phyloP scores from a whole-genome alignment of 2,329 filamentous ascomycete species.

The Aureobasidium uvarum region DNA sequence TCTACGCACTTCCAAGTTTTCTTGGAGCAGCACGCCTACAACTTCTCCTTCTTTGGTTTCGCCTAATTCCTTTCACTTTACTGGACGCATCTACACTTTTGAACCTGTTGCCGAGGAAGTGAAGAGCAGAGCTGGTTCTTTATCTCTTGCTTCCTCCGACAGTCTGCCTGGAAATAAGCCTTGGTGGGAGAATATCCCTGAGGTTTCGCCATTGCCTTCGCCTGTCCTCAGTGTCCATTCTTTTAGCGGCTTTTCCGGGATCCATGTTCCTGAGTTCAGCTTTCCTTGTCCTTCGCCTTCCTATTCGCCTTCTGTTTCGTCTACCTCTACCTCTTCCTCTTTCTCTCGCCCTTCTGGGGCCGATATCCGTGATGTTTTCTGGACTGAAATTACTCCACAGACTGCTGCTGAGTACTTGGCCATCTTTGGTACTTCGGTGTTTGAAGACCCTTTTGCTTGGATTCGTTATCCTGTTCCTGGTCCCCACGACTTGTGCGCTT shows the following conservation, averaged over 20 bases:
- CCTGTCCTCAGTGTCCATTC: not conserved
- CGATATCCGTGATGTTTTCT: not conserved
- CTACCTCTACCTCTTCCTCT: too few species aligned
- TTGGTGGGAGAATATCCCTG: conserved; percentile 4
- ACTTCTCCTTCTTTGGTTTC: not conserved
- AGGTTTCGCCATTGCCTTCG: not conserved
- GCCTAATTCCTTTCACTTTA: not conserved
- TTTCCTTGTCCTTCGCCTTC: not conserved
- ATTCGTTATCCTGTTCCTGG: not conserved
- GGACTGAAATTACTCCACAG: not conserved
- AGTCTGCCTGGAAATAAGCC: not conserved
- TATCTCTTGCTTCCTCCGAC: not conserved
- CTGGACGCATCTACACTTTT: not conserved
- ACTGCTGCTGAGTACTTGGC: not conserved
- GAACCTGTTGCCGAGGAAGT: not conserved
- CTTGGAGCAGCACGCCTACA: not conserved
- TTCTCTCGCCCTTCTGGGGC: too few species aligned
- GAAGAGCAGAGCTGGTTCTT: not conserved
- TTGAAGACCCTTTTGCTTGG: conserved; percentile 9
- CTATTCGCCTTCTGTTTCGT: not conserved
- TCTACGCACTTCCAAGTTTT: not conserved
- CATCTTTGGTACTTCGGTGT: not conserved
- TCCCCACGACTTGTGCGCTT: not conserved
- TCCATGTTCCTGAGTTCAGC: not conserved
- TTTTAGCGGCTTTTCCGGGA: not conserved